Percentiles rank a stretch among this genome's conserved stretches.
Evolutionary conservation across 805 yeast species (phyloP).

Genomic region (Yamadazyma laniorum): DNA sequence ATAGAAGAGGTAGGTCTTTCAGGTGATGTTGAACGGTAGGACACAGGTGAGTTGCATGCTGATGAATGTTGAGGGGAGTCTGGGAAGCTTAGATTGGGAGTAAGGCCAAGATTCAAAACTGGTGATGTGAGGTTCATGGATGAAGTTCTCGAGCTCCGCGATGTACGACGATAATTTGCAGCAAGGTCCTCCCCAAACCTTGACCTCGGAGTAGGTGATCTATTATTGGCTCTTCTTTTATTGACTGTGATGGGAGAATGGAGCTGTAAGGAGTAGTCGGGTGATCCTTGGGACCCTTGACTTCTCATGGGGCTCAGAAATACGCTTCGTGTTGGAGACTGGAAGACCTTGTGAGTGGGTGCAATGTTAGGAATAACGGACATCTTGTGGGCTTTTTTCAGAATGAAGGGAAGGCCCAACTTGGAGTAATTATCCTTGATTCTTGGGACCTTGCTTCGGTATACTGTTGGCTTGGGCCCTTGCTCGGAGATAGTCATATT

Average conservation of each 20-base stretch:
- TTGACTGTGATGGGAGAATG: constrained; percentile 6
- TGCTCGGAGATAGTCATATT: not conserved
- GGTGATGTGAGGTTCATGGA: constrained; percentile 6
- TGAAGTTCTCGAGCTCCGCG: constrained; percentile 7
- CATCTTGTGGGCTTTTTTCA: not conserved
- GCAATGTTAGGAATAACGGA: constrained; percentile 28
- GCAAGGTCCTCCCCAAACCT: not conserved
- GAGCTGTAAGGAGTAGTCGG: constrained; percentile 4
- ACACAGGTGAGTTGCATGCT: constrained; percentile 9
- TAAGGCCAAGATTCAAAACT: constrained; percentile 7
- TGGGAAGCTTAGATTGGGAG: constrained; percentile 9
- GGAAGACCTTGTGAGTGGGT: constrained; percentile 30
- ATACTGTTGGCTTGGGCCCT: not conserved
- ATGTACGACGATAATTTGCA: not conserved
- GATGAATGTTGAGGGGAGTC: constrained; percentile 7
- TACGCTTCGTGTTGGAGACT: constrained; percentile 20
- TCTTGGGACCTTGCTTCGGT: constrained; percentile 3
- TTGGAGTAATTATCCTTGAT: constrained; percentile 1
- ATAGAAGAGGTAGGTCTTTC: constrained; percentile 35
- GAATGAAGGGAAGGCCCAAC: not conserved
- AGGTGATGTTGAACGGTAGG: constrained; percentile 24
- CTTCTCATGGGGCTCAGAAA: constrained; percentile 1
- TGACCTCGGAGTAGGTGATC: constrained; percentile 14
- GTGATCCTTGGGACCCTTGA: constrained; percentile 1
- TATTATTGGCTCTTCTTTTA: constrained; percentile 3